These are phyloP conservation scores for Rhynchosporium graminicola DNA, from an alignment of 2,329 filamentous ascomycete genomes.

Conservation along the genomic window DNA sequence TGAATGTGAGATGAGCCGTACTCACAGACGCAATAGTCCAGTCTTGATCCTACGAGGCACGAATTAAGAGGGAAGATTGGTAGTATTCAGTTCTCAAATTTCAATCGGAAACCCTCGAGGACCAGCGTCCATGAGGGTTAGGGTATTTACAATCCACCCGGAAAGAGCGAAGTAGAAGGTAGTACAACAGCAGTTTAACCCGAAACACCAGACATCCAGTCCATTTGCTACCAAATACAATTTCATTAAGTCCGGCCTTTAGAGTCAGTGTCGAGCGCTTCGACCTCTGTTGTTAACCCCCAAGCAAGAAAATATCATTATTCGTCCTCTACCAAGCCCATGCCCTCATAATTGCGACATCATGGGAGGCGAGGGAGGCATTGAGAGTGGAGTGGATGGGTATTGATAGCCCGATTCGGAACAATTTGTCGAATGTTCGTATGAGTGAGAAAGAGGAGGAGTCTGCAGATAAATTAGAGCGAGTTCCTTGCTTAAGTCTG, in stretches of 20 bases:
- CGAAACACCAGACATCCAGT: slow-evolving; percentile 34
- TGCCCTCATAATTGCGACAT: slow-evolving; percentile 39
- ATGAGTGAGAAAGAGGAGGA: slow-evolving; percentile 74
- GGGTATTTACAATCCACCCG: slow-evolving; percentile 35
- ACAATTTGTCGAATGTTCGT: slow-evolving; percentile 65
- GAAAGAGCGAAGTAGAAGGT: slow-evolving; percentile 20
- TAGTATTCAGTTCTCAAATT: slow-evolving; percentile 8
- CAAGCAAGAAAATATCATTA: slow-evolving; percentile 23
- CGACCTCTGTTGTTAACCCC: slow-evolving; percentile 36
- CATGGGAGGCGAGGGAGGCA: slow-evolving; percentile 67
- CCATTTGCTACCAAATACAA: slow-evolving; percentile 23
- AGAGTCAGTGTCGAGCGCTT: slow-evolving; percentile 41
- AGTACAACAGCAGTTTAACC: slow-evolving; percentile 11
- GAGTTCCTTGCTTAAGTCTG: not conserved
- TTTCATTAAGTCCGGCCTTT: slow-evolving; percentile 30
- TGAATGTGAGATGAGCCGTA: too few relatives aligned
- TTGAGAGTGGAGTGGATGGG: slow-evolving; percentile 71
- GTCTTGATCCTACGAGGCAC: not conserved
- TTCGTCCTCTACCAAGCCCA: slow-evolving; percentile 14
- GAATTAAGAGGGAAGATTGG: slow-evolving; percentile 5
- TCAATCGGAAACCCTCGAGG: not conserved
- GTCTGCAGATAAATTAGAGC: slow-evolving; percentile 53
- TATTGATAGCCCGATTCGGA: slow-evolving; percentile 63
- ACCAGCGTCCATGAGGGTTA: slow-evolving; percentile 11
- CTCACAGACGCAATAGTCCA: too few relatives aligned